Evolutionary conservation across 2,329 filamentous ascomycete species (phyloP).

Genomic region (Alternaria metachromatica): DNA sequence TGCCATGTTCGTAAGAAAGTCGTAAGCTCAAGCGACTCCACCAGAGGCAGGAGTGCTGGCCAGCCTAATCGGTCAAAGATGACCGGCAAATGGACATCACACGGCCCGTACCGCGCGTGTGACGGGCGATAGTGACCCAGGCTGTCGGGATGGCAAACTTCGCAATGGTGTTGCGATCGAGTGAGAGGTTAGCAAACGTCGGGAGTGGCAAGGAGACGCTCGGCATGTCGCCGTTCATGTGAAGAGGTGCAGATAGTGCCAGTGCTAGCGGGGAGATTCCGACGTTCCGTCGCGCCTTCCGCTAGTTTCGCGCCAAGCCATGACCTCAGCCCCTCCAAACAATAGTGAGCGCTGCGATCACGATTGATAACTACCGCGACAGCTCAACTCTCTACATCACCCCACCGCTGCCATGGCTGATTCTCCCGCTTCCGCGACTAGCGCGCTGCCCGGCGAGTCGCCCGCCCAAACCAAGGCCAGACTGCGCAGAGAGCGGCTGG

Average conservation of each 20-base stretch:
- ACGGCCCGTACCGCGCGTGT: constrained; percentile 11
- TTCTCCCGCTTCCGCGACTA: constrained; percentile 23
- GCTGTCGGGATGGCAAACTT: not conserved
- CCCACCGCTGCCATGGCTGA: constrained; percentile 32
- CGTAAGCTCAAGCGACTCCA: not conserved
- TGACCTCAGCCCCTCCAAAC: constrained; percentile 20
- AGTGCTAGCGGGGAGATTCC: not conserved
- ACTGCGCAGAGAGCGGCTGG: constrained; percentile 77
- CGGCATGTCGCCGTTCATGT: not conserved
- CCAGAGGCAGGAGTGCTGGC: not conserved
- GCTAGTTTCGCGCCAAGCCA: constrained; percentile 12
- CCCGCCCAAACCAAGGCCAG: constrained; percentile 66
- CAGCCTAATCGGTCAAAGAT: not conserved
- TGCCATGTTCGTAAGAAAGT: not conserved
- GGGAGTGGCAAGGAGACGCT: not conserved
- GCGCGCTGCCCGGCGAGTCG: constrained; percentile 39
- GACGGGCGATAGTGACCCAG: not conserved
- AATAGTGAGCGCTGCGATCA: not conserved
- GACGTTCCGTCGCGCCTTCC: not conserved
- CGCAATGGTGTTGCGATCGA: not conserved
- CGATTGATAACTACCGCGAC: not conserved
- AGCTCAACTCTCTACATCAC: not conserved
- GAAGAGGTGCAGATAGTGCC: not conserved
- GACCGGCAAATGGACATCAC: not conserved
- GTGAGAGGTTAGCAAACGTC: not conserved